These are phyloP conservation scores for Penicillium arizonense DNA, from an alignment of 495 filamentous ascomycete genomes.

Conservation along the genomic window DNA sequence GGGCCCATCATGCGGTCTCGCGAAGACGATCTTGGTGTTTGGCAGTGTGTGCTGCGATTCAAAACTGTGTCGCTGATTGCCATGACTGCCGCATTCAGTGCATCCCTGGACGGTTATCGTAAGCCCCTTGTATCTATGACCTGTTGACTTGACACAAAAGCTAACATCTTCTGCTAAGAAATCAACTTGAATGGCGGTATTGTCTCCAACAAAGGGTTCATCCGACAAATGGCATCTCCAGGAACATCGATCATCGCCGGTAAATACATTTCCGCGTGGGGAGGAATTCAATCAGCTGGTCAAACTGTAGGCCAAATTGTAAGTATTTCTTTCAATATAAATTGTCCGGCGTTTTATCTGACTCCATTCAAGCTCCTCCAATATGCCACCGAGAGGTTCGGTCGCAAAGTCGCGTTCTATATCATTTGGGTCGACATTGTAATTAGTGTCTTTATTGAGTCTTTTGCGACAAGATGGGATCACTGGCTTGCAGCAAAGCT, in stretches of 20 bases:
- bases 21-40: conserved; percentile 30
- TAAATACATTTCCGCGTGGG: conserved; percentile 40
- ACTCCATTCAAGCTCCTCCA: conserved; percentile 24
- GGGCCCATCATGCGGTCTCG: conserved; percentile 26
- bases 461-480: conserved; percentile 34
- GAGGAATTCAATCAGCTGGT: conserved; percentile 40
- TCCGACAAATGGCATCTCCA: conserved; percentile 28
- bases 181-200: conserved; percentile 42
- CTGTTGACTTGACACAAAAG: background rate
- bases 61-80: conserved; percentile 26
- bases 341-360: background rate
- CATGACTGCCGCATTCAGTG: conserved; percentile 38
- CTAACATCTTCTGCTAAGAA: conserved; percentile 15
- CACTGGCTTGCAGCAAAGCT: conserved; percentile 43
- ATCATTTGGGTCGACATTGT: conserved; percentile 31
- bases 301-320: conserved; percentile 36
- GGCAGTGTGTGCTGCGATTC: conserved; percentile 26
- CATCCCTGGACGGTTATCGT: conserved; percentile 43
- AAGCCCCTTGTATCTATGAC: conserved; percentile 2
- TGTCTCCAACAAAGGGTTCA: conserved; percentile 41
- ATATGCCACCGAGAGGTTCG: conserved; percentile 30
- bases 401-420: conserved; percentile 31
- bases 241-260: conserved; percentile 31
- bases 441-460: conserved; percentile 36
- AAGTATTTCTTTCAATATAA: background rate